Base-by-base conservation (phyloP, 768 basidiomycete genomes). In the Mycena leptocephala region DNA sequence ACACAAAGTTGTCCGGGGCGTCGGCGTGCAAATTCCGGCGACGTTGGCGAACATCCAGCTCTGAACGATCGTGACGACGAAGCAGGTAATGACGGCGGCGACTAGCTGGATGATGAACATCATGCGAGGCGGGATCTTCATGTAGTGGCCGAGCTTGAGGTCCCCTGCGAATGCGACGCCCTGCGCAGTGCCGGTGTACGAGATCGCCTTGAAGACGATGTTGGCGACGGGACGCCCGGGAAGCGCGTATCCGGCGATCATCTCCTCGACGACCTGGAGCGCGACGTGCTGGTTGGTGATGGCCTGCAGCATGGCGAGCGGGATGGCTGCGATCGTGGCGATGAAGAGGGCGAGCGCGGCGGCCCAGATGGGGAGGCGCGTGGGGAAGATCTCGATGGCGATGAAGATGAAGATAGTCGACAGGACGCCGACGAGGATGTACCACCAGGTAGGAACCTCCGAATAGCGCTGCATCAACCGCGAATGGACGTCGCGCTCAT, bases 131-230 rank as follows among this genome's bases (percentile, higher is more conserved):
- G 95, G 95, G 64, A 97, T 87, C 87, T 97, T 97, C 94, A 95
- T 95, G 86, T 97, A 97, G 83, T 96, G 95, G 32, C 94, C 96
- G 56, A 96, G 90, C 85, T 97, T 97, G 80, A 97, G 87, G 81
- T 95, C 93, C 37, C 91, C 91, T 14, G 92, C 87, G 80, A 95
- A 96, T 26, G 87, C 84, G 73, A 94, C 84, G 0, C 93, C 92
- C 82, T 96, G 94, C 70, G 84, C 84, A 35, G 90, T 88, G 18
- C 91, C 89, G 72, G 90, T 88, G 82, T 88, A 92, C 26, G 90
- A 90, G 79, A 90, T 88, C 10, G 88, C 86, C 86, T 95, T 96
- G 91, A 96, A 96, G 78, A 96, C 84, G 90, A 95, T 92, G 82
- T 93, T 93, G 41, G 96, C 96, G 72, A 97, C 85, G 1, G 96